phyloP scores from a whole-genome alignment of 2,329 filamentous ascomycete genomes.

The Neonectria faginata region DNA sequence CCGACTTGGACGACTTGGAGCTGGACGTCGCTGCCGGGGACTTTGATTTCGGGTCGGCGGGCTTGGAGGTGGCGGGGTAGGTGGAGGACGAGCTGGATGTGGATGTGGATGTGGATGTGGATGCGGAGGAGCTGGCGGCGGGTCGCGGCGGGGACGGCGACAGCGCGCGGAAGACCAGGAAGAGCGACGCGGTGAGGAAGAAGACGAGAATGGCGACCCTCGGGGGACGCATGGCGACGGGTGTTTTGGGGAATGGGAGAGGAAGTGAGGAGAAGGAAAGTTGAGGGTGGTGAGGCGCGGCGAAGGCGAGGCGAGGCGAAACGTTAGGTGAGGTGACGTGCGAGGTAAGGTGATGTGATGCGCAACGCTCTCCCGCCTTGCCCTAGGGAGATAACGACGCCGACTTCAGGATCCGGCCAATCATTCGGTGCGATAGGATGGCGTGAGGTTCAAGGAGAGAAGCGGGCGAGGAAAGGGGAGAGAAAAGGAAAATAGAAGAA shows the following conservation, averaged over 20 bases:
- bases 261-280: slow-evolving; percentile 7
- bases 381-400: slow-evolving; percentile 17
- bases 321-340: slow-evolving; percentile 26
- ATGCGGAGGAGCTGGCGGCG: slow-evolving; percentile 33
- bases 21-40: slow-evolving; percentile 31
- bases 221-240: slow-evolving; percentile 26
- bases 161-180: slow-evolving; percentile 66
- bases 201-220: slow-evolving; percentile 59
- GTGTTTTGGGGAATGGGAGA: not conserved
- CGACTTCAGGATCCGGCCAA: slow-evolving; percentile 6
- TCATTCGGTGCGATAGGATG: slow-evolving; percentile 18
- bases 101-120: no score
- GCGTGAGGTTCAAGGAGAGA: slow-evolving; percentile 15
- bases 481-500: slow-evolving; percentile 13
- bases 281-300: slow-evolving; percentile 29
- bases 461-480: slow-evolving; percentile 18
- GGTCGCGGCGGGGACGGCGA: slow-evolving; percentile 54
- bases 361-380: slow-evolving; percentile 15
- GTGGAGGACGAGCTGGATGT: slow-evolving; percentile 27
- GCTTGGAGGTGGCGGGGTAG: slow-evolving; percentile 44
- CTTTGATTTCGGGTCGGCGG: slow-evolving; percentile 25
- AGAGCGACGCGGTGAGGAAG: slow-evolving; percentile 65
- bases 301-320: slow-evolving; percentile 26
- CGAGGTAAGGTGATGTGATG: slow-evolving; percentile 34
- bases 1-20: slow-evolving; percentile 36